Conservation (phyloP, 1,284 basidiomycete genomes). For the Limonomyces culmigenus region DNA sequence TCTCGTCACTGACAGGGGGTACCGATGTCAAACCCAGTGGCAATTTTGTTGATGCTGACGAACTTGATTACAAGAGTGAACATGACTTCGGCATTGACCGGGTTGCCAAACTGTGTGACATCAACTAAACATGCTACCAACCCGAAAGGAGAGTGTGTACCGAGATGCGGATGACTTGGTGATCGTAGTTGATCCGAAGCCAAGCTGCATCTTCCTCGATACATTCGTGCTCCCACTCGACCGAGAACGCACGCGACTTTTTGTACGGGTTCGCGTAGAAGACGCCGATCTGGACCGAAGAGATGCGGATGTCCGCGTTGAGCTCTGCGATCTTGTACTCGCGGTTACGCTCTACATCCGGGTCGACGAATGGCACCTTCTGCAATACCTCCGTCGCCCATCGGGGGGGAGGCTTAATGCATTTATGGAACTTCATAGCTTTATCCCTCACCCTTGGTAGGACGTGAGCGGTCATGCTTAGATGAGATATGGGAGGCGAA, state of each 20-base stretch:
- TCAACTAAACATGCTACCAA: conserved; percentile 1
- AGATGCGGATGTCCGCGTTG: conserved; percentile 29
- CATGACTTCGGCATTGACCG: conserved; percentile 29
- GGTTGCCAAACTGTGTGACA: conserved; percentile 10
- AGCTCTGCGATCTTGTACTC: conserved; percentile 26
- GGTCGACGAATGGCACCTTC: conserved; percentile 45
- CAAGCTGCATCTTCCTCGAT: conserved; percentile 23
- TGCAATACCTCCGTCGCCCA: background rate
- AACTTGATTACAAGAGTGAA: conserved; percentile 36
- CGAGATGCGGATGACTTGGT: conserved; percentile 41
- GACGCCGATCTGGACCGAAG: conserved; percentile 43
- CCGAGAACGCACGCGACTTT: conserved; percentile 35
- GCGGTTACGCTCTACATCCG: conserved; percentile 38
- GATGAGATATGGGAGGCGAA: no score
- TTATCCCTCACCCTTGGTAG: background rate
- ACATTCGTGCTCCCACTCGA: conserved; percentile 36
- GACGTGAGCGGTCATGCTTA: background rate
- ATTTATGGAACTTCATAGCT: background rate
- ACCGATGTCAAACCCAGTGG: conserved; percentile 33
- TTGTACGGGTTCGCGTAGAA: conserved; percentile 23
- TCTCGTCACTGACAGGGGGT: conserved; percentile 21
- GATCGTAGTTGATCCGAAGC: conserved; percentile 44
- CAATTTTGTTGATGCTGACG: conserved; percentile 39
- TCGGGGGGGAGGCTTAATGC: no score
- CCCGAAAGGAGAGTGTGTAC: conserved; percentile 16